Conservation (phyloP, 2,329 filamentous ascomycete species). For the Colletotrichum musae region DNA sequence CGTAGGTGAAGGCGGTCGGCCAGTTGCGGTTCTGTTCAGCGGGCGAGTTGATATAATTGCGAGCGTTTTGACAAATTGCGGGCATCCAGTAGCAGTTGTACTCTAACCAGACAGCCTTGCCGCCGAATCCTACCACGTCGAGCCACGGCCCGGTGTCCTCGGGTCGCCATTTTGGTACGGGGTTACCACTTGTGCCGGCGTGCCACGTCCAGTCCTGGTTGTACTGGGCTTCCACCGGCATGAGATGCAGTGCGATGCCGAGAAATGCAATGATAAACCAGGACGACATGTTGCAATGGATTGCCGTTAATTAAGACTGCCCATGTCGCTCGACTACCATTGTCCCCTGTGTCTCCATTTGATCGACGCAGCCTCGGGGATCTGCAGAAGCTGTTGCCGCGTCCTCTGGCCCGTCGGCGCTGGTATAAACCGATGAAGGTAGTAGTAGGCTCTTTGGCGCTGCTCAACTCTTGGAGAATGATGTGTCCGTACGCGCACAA, state of each 20-base stretch:
- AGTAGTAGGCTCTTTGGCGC: no score
- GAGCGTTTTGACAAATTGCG: conserved; percentile 45
- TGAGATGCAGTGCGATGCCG: conserved; percentile 14
- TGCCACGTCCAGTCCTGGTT: conserved; percentile 22
- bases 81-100: conserved; percentile 47
- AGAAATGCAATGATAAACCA: conserved; percentile 17
- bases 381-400: no score
- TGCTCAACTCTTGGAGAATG: no score
- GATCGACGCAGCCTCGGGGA: no score
- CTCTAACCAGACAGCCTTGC: conserved; percentile 32
- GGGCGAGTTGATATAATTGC: conserved; percentile 36
- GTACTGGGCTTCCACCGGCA: conserved; percentile 13
- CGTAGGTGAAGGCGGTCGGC: conserved; percentile 23
- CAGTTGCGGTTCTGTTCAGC: conserved; percentile 34
- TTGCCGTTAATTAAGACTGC: neutral
- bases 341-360: no score
- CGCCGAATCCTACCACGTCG: conserved; percentile 7
- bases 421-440: no score
- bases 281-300: conserved; percentile 2
- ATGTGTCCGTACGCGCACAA: no score
- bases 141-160: conserved; percentile 2
- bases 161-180: conserved; percentile 11
- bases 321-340: no score
- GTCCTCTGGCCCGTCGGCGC: no score
- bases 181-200: conserved; percentile 9